These are phyloP conservation scores for Apiospora aurea DNA, from an alignment of 2,329 filamentous ascomycete genomes.

Conservation along the genomic window DNA sequence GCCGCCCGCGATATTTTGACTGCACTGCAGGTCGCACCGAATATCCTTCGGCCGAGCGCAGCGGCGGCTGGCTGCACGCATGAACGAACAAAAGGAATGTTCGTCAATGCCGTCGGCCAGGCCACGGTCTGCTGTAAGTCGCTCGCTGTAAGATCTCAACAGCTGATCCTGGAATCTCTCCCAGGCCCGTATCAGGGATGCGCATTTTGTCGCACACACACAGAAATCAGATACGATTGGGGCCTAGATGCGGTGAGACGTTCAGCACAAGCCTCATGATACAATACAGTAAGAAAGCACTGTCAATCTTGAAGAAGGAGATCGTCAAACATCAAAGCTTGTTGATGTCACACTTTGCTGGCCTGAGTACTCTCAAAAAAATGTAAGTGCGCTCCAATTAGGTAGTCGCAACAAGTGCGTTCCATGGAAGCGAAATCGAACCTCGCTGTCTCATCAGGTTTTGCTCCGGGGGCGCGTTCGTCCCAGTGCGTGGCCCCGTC, in stretches of 20 bases:
- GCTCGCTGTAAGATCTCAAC: neutral
- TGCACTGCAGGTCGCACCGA: neutral
- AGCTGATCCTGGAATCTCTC: neutral
- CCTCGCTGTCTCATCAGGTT: neutral
- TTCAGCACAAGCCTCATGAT: neutral
- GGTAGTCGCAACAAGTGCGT: neutral
- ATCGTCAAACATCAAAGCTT: neutral
- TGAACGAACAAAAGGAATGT: neutral
- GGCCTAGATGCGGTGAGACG: neutral
- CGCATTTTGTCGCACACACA: neutral
- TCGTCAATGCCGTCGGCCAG: neutral
- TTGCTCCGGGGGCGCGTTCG: neutral
- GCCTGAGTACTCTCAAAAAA: neutral
- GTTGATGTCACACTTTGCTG: neutral
- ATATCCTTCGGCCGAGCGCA: constrained; percentile 4
- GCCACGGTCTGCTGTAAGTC: neutral
- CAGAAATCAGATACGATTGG: neutral
- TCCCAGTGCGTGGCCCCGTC: neutral
- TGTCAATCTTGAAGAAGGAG: neutral
- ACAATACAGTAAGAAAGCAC: neutral
- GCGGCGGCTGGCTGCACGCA: neutral
- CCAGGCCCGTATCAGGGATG: neutral
- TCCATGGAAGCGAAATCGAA: neutral
- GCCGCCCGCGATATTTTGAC: neutral
- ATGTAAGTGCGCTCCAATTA: neutral